Base-by-base conservation (phyloP, 1,139 yeast genomes). In the Hansenula sp. region DNA sequence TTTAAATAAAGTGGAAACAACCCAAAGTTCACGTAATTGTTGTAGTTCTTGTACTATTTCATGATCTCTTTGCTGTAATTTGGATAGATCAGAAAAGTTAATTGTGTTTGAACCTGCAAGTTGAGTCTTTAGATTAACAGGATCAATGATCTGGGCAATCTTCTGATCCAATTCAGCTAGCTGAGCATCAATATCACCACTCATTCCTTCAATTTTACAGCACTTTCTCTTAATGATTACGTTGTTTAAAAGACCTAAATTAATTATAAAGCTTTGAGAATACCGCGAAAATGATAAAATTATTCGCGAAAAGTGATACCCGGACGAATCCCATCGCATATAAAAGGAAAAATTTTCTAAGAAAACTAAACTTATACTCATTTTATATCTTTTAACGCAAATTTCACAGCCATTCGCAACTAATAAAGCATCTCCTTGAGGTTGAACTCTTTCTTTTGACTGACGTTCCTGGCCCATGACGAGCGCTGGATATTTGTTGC, bases 391-490 rank as follows among this genome's bases (percentile, higher is more conserved):
- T 53, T 44, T 53, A 68, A 79, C 85, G 85, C 85, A 74, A 76
- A 75, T 65, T 55, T 68, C 78, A 79, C 87, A 75, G 85, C 72
- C 82, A 70, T 66, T 70, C 71, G 68, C 77, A 68, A 68, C 79
- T 71, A 44, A 62, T 64, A 76, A 73, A 70, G 84, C 81, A 74
- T 77, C 74, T 75, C 78, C 73, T 75, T 64, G 85, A 80, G 87
- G 87, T 77, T 79, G 84, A 74, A 75, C 79, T 79, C 79, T 62
- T 22, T 68, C 79, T 70, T 16, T 33, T 28, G 17, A 25, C 25
- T 18, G 35, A 33, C 35, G 35, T 16, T 31, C 33, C 21, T 25
- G 85, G 68, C 86, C 88, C 88, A 81, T 78, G 87, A 81, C 83
- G 70, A 69, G 65, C 68, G 69, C 72, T 32, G 22, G 82, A 71